These are phyloP conservation scores for Atkinsonella texensis DNA, from an alignment of 2,329 filamentous ascomycete species.

Conservation along the genomic window DNA sequence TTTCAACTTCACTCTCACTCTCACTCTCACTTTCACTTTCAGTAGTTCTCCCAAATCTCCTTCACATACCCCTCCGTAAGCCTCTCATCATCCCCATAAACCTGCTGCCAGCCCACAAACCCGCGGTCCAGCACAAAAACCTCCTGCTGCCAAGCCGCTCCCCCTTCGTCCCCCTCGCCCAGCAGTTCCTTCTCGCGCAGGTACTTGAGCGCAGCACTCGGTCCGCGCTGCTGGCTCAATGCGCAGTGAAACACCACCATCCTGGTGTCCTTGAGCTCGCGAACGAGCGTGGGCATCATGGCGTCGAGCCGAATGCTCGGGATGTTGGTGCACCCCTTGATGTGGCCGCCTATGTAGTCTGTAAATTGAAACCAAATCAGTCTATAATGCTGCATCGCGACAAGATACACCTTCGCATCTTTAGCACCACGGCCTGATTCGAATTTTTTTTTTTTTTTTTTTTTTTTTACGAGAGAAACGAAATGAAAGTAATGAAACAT, in stretches of 20 bases:
- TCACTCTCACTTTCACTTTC: no score
- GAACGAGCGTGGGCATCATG: conserved; percentile 70
- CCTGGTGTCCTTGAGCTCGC: conserved; percentile 63
- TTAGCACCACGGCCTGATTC: background rate
- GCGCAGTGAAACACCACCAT: conserved; percentile 91
- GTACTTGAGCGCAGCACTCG: conserved; percentile 71
- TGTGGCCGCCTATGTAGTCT: conserved; percentile 90
- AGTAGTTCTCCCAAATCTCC: conserved; percentile 65
- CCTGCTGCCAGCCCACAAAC: conserved; percentile 82
- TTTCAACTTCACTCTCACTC: no score
- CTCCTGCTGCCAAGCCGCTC: conserved; percentile 44
- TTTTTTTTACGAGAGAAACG: no score
- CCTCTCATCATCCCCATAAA: conserved; percentile 62
- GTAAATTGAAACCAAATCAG: background rate
- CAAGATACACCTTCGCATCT: background rate
- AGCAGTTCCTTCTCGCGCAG: conserved; percentile 48
- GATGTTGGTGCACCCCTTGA: conserved; percentile 62
- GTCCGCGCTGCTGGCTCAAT: conserved; percentile 81
- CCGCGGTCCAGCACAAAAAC: conserved; percentile 75
- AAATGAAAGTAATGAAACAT: no score
- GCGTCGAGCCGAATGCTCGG: conserved; percentile 63
- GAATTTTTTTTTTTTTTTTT: no score
- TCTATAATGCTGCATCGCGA: no score
- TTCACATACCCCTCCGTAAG: conserved; percentile 77
- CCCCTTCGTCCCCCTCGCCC: conserved; percentile 17